Conservation (phyloP, 805 yeast genomes). For the Yamadazyma takamatsuzukensis region DNA sequence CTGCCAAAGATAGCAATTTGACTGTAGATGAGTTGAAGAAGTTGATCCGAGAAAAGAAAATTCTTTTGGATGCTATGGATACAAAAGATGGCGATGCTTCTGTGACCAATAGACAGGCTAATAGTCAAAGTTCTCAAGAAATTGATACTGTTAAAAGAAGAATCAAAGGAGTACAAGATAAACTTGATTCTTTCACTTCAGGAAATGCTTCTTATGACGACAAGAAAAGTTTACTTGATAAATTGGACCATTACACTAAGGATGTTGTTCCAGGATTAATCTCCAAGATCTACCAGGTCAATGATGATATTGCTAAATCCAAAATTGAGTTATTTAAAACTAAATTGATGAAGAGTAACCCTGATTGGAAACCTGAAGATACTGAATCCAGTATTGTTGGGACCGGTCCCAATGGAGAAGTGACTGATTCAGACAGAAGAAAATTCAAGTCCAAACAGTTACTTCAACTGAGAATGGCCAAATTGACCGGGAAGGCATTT, state of each 20-base stretch:
- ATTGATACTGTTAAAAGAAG: constrained; percentile 63
- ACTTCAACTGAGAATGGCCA: constrained; percentile 85
- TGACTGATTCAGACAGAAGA: constrained; percentile 78
- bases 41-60: constrained; percentile 66
- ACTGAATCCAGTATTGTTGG: constrained; percentile 52
- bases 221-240: constrained; percentile 49
- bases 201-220: constrained; percentile 38
- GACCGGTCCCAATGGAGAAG: constrained; percentile 81
- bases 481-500: constrained; percentile 68
- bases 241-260: constrained; percentile 56
- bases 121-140: constrained; percentile 44
- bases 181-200: constrained; percentile 24
- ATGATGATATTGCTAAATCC: constrained; percentile 62
- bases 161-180: constrained; percentile 47
- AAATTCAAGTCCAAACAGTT: constrained; percentile 77
- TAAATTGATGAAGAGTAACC: constrained; percentile 56
- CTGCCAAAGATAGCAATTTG: constrained; percentile 29
- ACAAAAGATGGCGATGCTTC: constrained; percentile 53
- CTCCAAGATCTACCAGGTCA: constrained; percentile 57
- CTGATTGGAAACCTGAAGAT: constrained; percentile 48
- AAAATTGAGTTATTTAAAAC: constrained; percentile 63
- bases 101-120: constrained; percentile 25
- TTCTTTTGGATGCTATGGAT: constrained; percentile 66
- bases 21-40: constrained; percentile 58
- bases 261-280: constrained; percentile 73